Percentiles rank a stretch among this genome's conserved stretches.
phyloP scores from a whole-genome alignment of 495 filamentous ascomycete genomes.

The Usnea hakonensis region DNA sequence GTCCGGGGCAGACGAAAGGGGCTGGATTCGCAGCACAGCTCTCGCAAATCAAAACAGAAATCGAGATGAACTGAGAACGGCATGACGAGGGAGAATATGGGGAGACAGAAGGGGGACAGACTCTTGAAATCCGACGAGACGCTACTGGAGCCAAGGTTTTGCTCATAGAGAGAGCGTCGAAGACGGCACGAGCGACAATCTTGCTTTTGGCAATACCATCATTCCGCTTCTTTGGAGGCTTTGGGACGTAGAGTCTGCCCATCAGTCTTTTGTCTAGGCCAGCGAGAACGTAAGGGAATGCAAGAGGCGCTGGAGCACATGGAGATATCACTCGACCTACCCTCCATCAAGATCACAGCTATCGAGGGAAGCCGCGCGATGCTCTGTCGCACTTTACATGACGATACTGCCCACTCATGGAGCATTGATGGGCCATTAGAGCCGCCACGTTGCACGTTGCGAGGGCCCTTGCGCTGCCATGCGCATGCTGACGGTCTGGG shows the following conservation, averaged over 20 bases:
- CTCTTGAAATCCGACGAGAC: conserved; percentile 4
- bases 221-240: conserved; percentile 11
- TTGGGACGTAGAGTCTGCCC: conserved; percentile 3
- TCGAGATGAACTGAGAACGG: background rate
- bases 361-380: background rate
- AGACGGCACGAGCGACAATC: conserved; percentile 8
- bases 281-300: background rate
- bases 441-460: conserved; percentile 4
- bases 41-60: background rate
- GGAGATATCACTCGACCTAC: background rate
- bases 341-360: background rate
- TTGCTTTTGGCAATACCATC: conserved; percentile 2
- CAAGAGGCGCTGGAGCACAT: conserved; percentile 5
- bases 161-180: conserved; percentile 3
- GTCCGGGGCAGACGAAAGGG: background rate
- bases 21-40: background rate
- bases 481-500: background rate
- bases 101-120: background rate
- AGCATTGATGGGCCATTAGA: background rate
- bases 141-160: background rate
- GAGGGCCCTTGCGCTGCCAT: background rate
- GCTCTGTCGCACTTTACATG: background rate
- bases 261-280: background rate
- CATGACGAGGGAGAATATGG: background rate
- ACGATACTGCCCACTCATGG: background rate